Evolutionary conservation across 805 yeast species (phyloP), one percentile per base, ranked within the genome.

Genomic region (Ogataea sp.): DNA sequence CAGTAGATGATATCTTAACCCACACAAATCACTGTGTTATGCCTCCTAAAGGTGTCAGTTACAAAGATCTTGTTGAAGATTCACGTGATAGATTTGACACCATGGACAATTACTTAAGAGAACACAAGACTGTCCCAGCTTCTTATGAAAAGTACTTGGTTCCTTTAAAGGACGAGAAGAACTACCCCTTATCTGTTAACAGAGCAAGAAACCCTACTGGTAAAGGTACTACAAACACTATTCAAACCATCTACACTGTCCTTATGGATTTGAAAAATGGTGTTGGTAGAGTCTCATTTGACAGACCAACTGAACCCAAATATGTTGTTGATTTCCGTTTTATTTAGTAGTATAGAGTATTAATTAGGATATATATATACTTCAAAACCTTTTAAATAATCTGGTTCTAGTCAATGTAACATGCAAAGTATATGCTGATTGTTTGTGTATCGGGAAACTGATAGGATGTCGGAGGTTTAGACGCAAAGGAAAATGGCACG

Each of bases 21-120:
- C 45, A 42, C 29, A 27, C 43, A 16, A 42, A 42, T 31, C 45
- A 42, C 23, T 42, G 45, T 37, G 11, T 42, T 7, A 13, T n/a
- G 16, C 32, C 34, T 13, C 41, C 38, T 6, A 16, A 16, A 9
- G 43, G 43, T 7, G 34, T 37, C 20, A 25, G 26, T 23, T 13
- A 16, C 21, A 13, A 9, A 7, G 30, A 36, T 25, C 13, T 26
- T 3, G 6, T 27, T 13, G 6, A 7, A 10, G 45, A 42, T 24
- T 39, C 43, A 5, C 10, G 9, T 20, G 16, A 15, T n/a, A 32
- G 45, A 23, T 36, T 31, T 20, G 33, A 39, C 8, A 32, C 27
- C 5, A 34, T 39, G 20, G 23, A 37, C 18, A 26, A 36, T 5
- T 33, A 25, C 25, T 32, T 42, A 20, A 37, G 26, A 4, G 23